These are phyloP conservation scores for Picochlorum sp. DNA, from an alignment of 139 green algal species.

Conservation along the genomic window DNA sequence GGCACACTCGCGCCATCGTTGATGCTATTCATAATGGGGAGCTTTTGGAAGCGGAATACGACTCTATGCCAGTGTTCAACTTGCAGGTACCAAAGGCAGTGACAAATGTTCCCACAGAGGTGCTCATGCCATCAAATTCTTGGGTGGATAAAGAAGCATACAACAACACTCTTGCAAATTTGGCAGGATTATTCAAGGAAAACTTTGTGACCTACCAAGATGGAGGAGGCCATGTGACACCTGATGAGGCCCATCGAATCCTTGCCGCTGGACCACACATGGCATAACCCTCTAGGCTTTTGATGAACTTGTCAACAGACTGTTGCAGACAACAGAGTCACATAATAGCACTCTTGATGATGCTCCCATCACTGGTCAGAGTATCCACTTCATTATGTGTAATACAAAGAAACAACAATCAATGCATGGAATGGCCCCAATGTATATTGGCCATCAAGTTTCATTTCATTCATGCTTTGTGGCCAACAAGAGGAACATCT, in stretches of 20 bases:
- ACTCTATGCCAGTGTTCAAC: conserved; percentile 69
- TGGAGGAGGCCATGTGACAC: conserved; percentile 47
- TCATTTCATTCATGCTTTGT: no score
- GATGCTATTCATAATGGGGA: conserved; percentile 89
- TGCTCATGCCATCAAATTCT: conserved; percentile 55
- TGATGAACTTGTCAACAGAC: no score
- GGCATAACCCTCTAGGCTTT: no score
- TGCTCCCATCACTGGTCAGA: no score
- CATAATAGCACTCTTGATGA: no score
- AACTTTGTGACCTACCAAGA: conserved; percentile 49
- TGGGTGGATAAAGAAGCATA: conserved; percentile 62
- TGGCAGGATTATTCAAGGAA: conserved; percentile 45
- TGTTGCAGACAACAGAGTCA: no score
- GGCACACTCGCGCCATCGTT: conserved; percentile 89
- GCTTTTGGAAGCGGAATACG: conserved; percentile 48
- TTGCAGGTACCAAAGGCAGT: conserved; percentile 61
- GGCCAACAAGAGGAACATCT: no score
- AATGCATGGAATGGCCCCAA: no score
- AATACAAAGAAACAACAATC: no score
- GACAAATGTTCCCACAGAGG: conserved; percentile 53
- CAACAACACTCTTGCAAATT: conserved; percentile 43
- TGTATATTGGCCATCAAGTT: no score
- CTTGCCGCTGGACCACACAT: conserved; percentile 34
- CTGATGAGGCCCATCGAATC: conserved; percentile 41
- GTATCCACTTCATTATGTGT: no score